Conservation (phyloP, 2,329 filamentous ascomycete genomes). For the Didymosphaeria variabile region DNA sequence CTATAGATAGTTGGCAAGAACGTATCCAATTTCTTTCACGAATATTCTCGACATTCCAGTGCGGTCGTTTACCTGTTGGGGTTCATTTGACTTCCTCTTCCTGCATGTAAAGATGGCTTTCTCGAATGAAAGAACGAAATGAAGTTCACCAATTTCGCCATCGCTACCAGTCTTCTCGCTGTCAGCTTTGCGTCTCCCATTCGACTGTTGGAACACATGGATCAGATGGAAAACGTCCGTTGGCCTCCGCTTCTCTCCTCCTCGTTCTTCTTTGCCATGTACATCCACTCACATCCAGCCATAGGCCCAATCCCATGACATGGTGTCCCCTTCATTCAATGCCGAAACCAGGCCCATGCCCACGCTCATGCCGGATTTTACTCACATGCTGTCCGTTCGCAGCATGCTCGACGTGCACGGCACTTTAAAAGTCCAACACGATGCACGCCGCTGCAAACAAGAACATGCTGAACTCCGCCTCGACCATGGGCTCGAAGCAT, state of each 20-base stretch:
- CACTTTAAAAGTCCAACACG: too few relatives aligned
- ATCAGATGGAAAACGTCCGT: neutral
- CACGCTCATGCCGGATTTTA: neutral
- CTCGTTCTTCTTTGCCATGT: neutral
- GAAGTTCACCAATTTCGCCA: neutral
- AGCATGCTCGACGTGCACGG: neutral
- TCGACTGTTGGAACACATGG: neutral
- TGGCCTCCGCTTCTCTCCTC: neutral
- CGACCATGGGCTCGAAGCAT: neutral
- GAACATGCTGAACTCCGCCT: neutral
- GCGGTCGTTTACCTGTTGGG: neutral
- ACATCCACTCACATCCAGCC: too few relatives aligned
- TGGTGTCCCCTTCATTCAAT: neutral
- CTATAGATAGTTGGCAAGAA: slow-evolving; percentile 7
- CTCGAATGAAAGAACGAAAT: neutral
- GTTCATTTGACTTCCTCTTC: neutral
- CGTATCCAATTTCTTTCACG: neutral
- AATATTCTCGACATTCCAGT: neutral
- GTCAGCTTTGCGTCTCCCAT: neutral
- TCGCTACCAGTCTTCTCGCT: neutral
- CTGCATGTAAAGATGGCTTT: neutral
- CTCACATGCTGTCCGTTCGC: neutral
- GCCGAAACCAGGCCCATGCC: neutral
- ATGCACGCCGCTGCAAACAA: neutral
- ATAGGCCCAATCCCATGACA: neutral